Percentiles rank a stretch among this genome's conserved stretches.
Evolutionary conservation across 345 rosid species (phyloP).

Genomic region (Citrus glauca): DNA sequence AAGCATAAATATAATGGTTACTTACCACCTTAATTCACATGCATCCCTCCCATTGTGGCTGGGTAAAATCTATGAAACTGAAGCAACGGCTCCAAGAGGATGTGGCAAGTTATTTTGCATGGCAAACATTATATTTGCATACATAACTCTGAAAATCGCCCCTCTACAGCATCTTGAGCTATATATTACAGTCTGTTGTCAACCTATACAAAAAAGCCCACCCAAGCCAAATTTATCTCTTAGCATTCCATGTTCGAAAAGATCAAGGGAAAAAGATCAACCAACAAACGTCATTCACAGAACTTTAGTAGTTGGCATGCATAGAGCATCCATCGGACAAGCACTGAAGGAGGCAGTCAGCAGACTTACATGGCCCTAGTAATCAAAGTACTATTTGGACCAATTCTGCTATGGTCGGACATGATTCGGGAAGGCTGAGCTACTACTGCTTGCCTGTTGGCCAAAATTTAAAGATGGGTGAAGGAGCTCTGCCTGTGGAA

Average conservation of each 20-base stretch:
- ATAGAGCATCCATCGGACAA: constrained; percentile 19
- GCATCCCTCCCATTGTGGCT: not conserved
- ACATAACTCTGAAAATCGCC: constrained; percentile 28
- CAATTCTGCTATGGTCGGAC: constrained; percentile 34
- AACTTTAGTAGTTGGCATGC: constrained; percentile 23
- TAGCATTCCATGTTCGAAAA: constrained; percentile 31
- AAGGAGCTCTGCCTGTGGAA: constrained; percentile 93
- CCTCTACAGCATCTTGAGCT: constrained; percentile 26
- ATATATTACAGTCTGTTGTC: constrained; percentile 43
- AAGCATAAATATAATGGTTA: not conserved
- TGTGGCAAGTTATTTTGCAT: constrained; percentile 9
- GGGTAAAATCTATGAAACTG: not conserved
- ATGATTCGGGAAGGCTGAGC: constrained; percentile 42
- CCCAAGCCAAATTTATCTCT: constrained; percentile 36
- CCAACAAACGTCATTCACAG: constrained; percentile 52
- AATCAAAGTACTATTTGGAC: constrained; percentile 9
- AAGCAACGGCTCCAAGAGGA: constrained; percentile 1
- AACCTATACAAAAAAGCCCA: constrained; percentile 55
- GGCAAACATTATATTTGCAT: constrained; percentile 20
- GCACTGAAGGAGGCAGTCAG: constrained; percentile 21
- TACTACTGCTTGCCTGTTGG: constrained; percentile 65
- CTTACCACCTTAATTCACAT: not conserved
- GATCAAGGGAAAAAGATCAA: constrained; percentile 29
- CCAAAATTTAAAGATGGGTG: constrained; percentile 39
- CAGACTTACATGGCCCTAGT: constrained; percentile 24